Evolutionary conservation across 2,329 filamentous ascomycete genomes (phyloP), one percentile per base, ranked within the genome.

Genomic region (Ophiocordyceps unilateralis): DNA sequence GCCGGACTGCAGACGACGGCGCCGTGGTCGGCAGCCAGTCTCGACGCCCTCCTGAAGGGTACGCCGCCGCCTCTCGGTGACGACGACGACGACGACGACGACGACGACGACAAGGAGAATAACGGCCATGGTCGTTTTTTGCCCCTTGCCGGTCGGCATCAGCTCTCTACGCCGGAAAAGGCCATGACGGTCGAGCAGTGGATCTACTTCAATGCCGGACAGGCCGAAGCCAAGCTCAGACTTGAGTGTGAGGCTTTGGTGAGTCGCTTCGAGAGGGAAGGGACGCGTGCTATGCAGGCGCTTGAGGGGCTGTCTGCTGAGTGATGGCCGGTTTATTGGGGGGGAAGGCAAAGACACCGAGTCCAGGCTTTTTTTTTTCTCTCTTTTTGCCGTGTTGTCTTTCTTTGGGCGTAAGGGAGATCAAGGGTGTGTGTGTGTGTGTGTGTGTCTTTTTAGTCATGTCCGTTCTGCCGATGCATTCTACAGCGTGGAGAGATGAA

Each of bases 161-260:
- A 73, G 14, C 62, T 98, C 43, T 81, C 74, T 2, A 82, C 72
- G 43, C 74, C 78, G 0, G 91, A 96, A 65, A 87, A 82, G 66
- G 68, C 72, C 32, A 94, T 98, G 88, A 89, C 79, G 5, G 85
- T 96, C 0, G 86, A 94, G 58, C 79, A 95, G 59, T 98, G 89
- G 86, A 82, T 98, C 34, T 68, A 78, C 45, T 74, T 80, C 61
- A 88, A 91, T 50, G 91, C 91, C 0, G 72, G 73, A 47, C 69
- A 80, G 55, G 86, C 84, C 0, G 88, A 96, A 65, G 76, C 79
- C 60, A 80, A 78, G 58, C 66, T 98, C 44, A 81, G 80, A 55
- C 65, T 70, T 30, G 83, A 93, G 57, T 94, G 87, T 55, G 89
- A 96, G 65, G 66, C 76, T 22, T 74, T 93, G 59, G 85, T 98